Evolutionary conservation across 148 eudicot genomes (phyloP).

Genomic region (Polygonum aviculare): DNA sequence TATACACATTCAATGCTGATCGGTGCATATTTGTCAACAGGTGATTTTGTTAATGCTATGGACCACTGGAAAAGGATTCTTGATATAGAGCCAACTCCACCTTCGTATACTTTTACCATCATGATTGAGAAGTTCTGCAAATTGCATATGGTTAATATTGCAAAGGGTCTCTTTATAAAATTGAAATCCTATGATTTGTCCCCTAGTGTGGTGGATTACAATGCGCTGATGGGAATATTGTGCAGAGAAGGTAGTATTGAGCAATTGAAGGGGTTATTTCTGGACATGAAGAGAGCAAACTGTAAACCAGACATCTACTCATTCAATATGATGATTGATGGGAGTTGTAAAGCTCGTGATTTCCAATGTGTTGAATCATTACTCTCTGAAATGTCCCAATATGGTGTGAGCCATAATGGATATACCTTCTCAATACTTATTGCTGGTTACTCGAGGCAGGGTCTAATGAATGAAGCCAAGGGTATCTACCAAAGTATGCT

Average conservation of each 20-base stretch:
- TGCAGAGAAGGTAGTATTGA: conserved; percentile 54
- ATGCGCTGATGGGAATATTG: conserved; percentile 43
- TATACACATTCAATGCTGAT: conserved; percentile 40
- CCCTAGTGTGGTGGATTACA: conserved; percentile 41
- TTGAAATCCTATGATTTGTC: conserved; percentile 31
- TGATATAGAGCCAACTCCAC: conserved; percentile 27
- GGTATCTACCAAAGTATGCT: conserved; percentile 46
- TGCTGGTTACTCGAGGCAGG: conserved; percentile 38
- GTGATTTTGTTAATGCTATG: conserved; percentile 37
- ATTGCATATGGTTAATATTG: conserved; percentile 45
- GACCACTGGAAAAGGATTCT: conserved; percentile 46
- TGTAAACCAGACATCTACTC: conserved; percentile 46
- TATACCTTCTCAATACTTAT: conserved; percentile 44
- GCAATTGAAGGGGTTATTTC: conserved; percentile 54
- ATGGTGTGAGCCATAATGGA: conserved; percentile 49
- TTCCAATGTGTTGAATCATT: conserved; percentile 34
- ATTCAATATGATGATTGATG: conserved; percentile 47
- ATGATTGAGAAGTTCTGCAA: conserved; percentile 70
- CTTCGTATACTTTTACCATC: conserved; percentile 32
- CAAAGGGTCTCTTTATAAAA: conserved; percentile 64
- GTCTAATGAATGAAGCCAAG: conserved; percentile 63
- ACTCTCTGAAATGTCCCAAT: conserved; percentile 45
- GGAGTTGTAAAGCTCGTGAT: conserved; percentile 47
- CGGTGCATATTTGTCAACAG: conserved; percentile 39
- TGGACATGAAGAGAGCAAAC: conserved; percentile 33